These are phyloP conservation scores for Paracamarosporium sp. DNA, from an alignment of 2,329 filamentous ascomycete genomes.

Conservation along the genomic window DNA sequence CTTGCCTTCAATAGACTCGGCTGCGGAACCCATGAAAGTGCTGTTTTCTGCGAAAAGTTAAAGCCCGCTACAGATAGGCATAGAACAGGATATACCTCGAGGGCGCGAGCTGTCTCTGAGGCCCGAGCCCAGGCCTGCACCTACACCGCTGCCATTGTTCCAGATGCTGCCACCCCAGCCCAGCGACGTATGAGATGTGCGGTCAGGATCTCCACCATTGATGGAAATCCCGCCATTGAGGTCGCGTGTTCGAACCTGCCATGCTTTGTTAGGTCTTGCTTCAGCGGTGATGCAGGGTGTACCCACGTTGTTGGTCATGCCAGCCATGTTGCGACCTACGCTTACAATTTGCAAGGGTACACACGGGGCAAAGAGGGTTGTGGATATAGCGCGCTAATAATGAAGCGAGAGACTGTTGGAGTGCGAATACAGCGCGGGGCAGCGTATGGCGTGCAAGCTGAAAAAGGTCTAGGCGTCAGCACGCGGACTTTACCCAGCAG, in stretches of 20 bases:
- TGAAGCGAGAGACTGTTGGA: conserved; percentile 8
- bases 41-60: conserved; percentile 38
- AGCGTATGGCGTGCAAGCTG: conserved; percentile 34
- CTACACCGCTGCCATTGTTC: conserved; percentile 33
- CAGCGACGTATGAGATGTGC: conserved; percentile 30
- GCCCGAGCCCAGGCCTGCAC: conserved; percentile 35
- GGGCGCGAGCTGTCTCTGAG: conserved; percentile 40
- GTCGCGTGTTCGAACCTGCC: conserved; percentile 40
- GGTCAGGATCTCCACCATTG: conserved; percentile 37
- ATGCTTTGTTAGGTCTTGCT: conserved; percentile 12
- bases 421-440: conserved; percentile 23
- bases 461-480: conserved; percentile 45
- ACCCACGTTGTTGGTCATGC: conserved; percentile 42
- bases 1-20: conserved; percentile 58
- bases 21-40: conserved; percentile 26
- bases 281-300: conserved; percentile 9
- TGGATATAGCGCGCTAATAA: conserved; percentile 8
- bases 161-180: conserved; percentile 46
- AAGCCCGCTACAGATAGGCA: conserved; percentile 5
- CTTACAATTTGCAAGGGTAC: conserved; percentile 25
- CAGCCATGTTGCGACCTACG: conserved; percentile 33
- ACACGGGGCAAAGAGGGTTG: conserved; percentile 7
- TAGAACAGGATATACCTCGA: conserved; percentile 32
- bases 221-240: conserved; percentile 35
- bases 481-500: conserved; percentile 19